A percentile compares a stretch with the other conserved stretches of the same genome.
Evolutionary conservation across 23 red algal genomes (phyloP).

Genomic region (Gracilariopsis chorda): DNA sequence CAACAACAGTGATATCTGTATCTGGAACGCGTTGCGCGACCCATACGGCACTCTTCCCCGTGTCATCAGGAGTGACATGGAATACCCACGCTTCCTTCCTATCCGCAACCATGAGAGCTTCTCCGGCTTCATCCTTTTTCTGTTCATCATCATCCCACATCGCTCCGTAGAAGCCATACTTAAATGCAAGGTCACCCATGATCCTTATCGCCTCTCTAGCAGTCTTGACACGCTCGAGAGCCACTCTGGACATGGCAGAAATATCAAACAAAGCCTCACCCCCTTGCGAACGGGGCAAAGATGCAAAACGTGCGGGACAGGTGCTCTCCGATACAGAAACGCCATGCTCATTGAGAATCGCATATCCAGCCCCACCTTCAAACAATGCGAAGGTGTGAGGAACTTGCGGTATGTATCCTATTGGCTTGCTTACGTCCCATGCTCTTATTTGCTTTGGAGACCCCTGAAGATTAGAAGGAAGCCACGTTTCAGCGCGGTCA

Average conservation of each 20-base stretch:
- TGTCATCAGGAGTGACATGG: slow-evolving; percentile 54
- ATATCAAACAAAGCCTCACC: slow-evolving; percentile 64
- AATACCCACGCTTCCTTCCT: slow-evolving; percentile 63
- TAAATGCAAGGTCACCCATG: slow-evolving; percentile 60
- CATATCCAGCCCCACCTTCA: slow-evolving; percentile 70
- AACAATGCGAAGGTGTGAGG: slow-evolving; percentile 33
- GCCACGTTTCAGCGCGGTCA: slow-evolving; percentile 41
- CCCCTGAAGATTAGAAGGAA: slow-evolving; percentile 56
- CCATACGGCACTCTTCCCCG: slow-evolving; percentile 60
- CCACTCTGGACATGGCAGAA: slow-evolving; percentile 16
- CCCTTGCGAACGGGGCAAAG: slow-evolving; percentile 4
- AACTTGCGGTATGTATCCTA: slow-evolving; percentile 34
- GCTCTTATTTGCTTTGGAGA: slow-evolving; percentile 5
- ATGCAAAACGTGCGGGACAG: slow-evolving; percentile 35
- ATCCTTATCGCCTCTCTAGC: slow-evolving; percentile 62
- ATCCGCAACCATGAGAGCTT: slow-evolving; percentile 66
- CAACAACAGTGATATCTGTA: slow-evolving; percentile 51
- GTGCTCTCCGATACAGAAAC: slow-evolving; percentile 61
- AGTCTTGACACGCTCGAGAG: slow-evolving; percentile 37
- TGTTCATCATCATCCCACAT: slow-evolving; percentile 9
- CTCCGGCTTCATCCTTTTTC: slow-evolving; percentile 42
- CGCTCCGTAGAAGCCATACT: slow-evolving; percentile 66
- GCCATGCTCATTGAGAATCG: slow-evolving; percentile 47
- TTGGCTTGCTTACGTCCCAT: slow-evolving; percentile 27
- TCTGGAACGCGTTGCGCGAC: slow-evolving; percentile 70